Base-by-base conservation (phyloP, 78 protist genomes). In the Dictyostelium firmibasis region DNA sequence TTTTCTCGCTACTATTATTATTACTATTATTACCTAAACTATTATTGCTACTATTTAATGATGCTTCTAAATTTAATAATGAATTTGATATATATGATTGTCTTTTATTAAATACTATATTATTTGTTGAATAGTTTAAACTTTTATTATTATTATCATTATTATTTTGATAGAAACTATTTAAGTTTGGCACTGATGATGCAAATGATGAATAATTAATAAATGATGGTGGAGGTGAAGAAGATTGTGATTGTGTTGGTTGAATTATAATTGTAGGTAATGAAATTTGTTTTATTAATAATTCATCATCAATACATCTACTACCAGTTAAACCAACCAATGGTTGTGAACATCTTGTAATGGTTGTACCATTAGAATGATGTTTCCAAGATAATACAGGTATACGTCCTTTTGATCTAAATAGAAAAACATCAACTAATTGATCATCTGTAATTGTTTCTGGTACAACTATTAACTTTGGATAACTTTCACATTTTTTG, bases 251-350 rank as follows among this genome's bases (percentile, higher is more conserved):
- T 60, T 14, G 69, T 14, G n/a, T n/a, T n/a, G 53, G 13, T 44
- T 44, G 67, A 57, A 0, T 57, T 57, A 57, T 57, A 50, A 0
- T 50, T 67, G 67, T 57, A 13, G 79, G 79, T 29, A 5, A 33
- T 18, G 79, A 74, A 33, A 83, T 83, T 69, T 83, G 76, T 33
- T 38, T 29, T 20, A 88, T 23, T 84, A 88, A 35, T 64, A 62
- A 41, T 69, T 88, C 93, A 29, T 91, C 94, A 33, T 91, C 94
- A 7, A 20, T 18, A 47, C 94, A 91, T 18, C 94, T 60, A 10
- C 81, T 9, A 18, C 94, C 62, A 20, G 82, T 27, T n/a, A 91
- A 35, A 23, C 94, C 94, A 16, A 75, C 81, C 6, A 81, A 47
- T 7, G 94, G 94, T 72, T 91, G 94, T 27, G 81, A 31, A 23